Evolutionary conservation across 129 eudicot genomes (phyloP).

Genomic region (carrot (Daucus carota)): DNA sequence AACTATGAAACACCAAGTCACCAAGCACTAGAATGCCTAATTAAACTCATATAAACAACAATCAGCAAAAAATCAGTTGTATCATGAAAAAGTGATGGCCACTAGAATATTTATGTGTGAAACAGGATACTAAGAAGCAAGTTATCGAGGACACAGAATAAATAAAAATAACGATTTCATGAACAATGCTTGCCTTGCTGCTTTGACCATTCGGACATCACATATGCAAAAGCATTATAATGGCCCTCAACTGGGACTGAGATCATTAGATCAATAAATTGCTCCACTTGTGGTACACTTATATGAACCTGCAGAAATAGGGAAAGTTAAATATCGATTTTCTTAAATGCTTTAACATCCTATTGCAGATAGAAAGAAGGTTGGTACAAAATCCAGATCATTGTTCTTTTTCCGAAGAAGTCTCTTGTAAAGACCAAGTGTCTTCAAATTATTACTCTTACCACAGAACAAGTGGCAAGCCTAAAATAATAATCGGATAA

Average conservation of each 20-base stretch:
- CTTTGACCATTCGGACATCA: constrained; percentile 89
- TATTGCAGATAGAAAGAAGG: background rate
- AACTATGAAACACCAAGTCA: background rate
- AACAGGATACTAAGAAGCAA: background rate
- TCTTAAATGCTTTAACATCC: background rate
- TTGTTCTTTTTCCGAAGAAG: background rate
- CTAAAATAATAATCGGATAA: too few species aligned
- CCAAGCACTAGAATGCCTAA: background rate
- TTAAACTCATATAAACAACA: background rate
- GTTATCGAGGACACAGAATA: background rate
- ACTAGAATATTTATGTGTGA: background rate
- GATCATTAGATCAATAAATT: constrained; percentile 72
- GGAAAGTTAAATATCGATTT: background rate
- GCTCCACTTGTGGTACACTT: constrained; percentile 80
- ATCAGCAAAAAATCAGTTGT: background rate
- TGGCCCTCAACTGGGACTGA: constrained; percentile 67
- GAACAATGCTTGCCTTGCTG: constrained; percentile 65
- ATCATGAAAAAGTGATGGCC: background rate
- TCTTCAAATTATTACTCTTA: background rate
- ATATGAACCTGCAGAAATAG: constrained; percentile 63
- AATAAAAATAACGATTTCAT: constrained; percentile 5
- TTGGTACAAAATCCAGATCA: background rate
- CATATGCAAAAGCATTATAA: constrained; percentile 58
- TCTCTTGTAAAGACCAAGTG: background rate
- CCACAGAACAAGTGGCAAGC: too few species aligned